Base-by-base conservation (phyloP, 805 yeast species). In the Priceomyces medius region DNA sequence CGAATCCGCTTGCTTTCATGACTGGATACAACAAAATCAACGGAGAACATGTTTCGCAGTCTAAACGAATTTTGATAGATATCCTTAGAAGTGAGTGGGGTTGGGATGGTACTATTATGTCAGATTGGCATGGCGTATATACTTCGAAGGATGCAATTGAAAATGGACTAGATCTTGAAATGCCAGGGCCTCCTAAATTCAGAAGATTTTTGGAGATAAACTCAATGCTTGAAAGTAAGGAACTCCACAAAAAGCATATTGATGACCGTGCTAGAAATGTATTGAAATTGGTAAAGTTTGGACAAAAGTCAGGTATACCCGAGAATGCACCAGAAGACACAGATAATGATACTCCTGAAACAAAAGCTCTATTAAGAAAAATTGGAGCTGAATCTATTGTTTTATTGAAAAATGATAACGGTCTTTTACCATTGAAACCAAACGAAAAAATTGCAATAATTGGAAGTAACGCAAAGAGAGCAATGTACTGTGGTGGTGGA, bases 401-500 rank as follows among this genome's bases (percentile, higher is more conserved):
- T 5, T 53, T 63, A 28, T 47, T 62, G 39, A 63, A 61, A 38
- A 63, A 63, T 42, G 58, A 62, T 24, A 41, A 48, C 23, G 35
- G 47, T 23, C 27, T 63, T 10, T 54, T 63, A 28, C 68, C 68
- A 1, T 54, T 63, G 42, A 51, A 51, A 29, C 16, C 10, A 14
- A 43, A 50, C 14, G 64, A 63, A 12, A 50, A 48, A 8, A 49
- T 61, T 9, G 68, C 64, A 3, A 57, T 63, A 3, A 61, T 62
- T 28, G 68, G 68, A 1, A 66, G 66, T 12, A 61, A 61, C 41
- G 65, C 68, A 20, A 59, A 59, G 44, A 33, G 31, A 29, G 46
- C 57, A 8, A 56, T 63, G 23, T 58, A 51, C 41, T 53, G 63
- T 44, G 68, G 68, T 9, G 68, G 68, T n/a, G 68, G 68, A 3